Percentiles rank a stretch among this genome's conserved stretches.
Conservation (phyloP, 2,329 filamentous ascomycete species). For the Alternaria sp. region DNA sequence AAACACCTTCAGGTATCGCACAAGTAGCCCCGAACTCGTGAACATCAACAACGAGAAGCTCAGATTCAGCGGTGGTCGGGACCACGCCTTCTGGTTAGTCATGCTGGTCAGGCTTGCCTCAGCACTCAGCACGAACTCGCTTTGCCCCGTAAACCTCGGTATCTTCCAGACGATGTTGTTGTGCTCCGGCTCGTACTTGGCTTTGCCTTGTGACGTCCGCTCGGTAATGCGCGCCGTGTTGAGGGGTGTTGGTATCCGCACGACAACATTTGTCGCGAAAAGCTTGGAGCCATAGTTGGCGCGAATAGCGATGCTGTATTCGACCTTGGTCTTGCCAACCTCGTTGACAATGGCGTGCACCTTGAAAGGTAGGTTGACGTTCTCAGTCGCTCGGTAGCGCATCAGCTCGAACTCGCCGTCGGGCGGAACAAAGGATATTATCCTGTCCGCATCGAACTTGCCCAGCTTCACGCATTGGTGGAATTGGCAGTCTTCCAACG, state of each 20-base stretch:
- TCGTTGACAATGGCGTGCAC: slow-evolving; percentile 99
- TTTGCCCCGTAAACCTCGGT: slow-evolving; percentile 96
- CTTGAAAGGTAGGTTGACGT: slow-evolving; percentile 98
- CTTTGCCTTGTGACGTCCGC: slow-evolving; percentile 92
- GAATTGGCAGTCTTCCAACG: slow-evolving; percentile 96
- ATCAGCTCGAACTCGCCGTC: slow-evolving; percentile 99
- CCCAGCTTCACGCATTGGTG: slow-evolving; percentile 98
- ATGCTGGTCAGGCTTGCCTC: slow-evolving; percentile 94
- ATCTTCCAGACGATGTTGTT: slow-evolving; percentile 99
- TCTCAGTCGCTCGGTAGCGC: slow-evolving; percentile 97
- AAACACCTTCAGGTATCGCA: slow-evolving; percentile 97
- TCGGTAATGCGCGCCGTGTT: slow-evolving; percentile 96
- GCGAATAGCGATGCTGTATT: slow-evolving; percentile 97
- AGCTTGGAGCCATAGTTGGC: slow-evolving; percentile 96
- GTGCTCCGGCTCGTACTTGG: slow-evolving; percentile 97
- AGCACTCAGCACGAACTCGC: slow-evolving; percentile 91
- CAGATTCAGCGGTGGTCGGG: slow-evolving; percentile 86
- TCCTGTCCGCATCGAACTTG: slow-evolving; percentile 94
- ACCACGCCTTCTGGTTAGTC: slow-evolving; percentile 99
- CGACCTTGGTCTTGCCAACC: slow-evolving; percentile 94
- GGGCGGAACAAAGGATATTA: slow-evolving; percentile 95
- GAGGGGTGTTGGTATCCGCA: slow-evolving; percentile 92
- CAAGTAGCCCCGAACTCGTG: slow-evolving; percentile 88
- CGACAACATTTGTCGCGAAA: slow-evolving; percentile 94
- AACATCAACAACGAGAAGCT: slow-evolving; percentile 98